Evolutionary conservation across 1,284 basidiomycete genomes (phyloP), one percentile per base, ranked within the genome.

Genomic region (Ceratobasidium sp.): DNA sequence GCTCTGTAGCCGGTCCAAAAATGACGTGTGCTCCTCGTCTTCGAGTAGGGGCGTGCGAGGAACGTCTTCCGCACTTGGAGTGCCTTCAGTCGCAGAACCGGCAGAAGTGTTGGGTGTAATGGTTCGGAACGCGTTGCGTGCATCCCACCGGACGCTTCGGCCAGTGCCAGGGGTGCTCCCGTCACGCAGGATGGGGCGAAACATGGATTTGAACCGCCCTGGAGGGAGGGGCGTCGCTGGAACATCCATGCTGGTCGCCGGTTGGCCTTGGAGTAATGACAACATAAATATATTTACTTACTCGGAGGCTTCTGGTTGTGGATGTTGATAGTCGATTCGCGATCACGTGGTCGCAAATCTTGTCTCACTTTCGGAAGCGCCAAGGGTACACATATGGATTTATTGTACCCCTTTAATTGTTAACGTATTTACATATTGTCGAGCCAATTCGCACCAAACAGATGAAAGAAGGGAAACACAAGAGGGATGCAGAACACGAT

Each of bases 61-160:
- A 1, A 63, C 27, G 9, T 37, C 58, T 3, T 48, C 46, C 16
- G 19, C 6, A 8, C 31, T 59, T 1, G 14, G 31, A 19, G 22
- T 34, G 0, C 48, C 62, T 48, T 76, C 75, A 2, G 59, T 51
- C 2, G 34, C 34, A 13, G 72, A 72, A 22, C 16, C 51, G 2
- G 83, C 80, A n/a, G 89, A 90, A 27, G 84, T 82, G 56, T 91
- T 88, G 13, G 89, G 89, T 66, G 85, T 90, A 77, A 89, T 87
- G 22, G 87, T 83, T 76, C 86, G 88, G 81, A 86, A 88, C 11
- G 87, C 88, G 74, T 91, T 87, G 29, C 88, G 84, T n/a, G 88
- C 86, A 80, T 90, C 90, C 82, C 91, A 92, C 8, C 90, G 88
- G 27, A 91, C 90, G 78, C 87, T 91, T 79, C 89, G 88, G 9